phyloP scores from a whole-genome alignment of 2,329 filamentous ascomycete species.

The Thelonectria rubi region DNA sequence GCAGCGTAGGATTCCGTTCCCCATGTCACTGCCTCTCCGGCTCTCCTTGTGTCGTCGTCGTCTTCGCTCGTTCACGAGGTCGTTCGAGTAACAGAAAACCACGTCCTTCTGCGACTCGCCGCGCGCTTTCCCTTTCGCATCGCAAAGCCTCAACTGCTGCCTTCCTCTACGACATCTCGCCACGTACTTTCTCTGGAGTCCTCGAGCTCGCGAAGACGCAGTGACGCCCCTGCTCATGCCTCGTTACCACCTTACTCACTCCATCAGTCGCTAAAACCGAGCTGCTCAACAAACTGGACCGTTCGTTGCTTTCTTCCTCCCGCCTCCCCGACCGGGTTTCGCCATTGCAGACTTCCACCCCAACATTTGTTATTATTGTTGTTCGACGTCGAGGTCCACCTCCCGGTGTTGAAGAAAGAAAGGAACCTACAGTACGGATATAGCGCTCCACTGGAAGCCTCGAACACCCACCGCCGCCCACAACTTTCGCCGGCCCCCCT shows the following conservation, averaged over 20 bases:
- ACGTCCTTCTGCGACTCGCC: neutral
- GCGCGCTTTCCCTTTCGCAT: neutral
- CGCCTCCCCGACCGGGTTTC: neutral
- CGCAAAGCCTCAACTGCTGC: neutral
- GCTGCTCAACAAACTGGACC: neutral
- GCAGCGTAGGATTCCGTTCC: conserved; percentile 22
- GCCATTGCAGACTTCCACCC: neutral
- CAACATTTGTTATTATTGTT: neutral
- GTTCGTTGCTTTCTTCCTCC: neutral
- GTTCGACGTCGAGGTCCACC: conserved; percentile 3
- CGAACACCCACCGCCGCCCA: conserved; percentile 4
- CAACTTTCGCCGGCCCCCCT: conserved; percentile 1
- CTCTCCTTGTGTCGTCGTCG: neutral
- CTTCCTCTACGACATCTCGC: neutral
- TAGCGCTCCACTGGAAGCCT: conserved; percentile 16
- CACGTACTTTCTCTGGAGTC: neutral
- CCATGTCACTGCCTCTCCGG: conserved; percentile 8
- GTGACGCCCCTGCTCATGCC: neutral
- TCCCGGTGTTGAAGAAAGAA: neutral
- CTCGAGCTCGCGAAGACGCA: neutral
- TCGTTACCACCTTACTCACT: neutral
- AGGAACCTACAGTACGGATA: conserved; percentile 17
- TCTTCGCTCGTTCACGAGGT: conserved; percentile 1
- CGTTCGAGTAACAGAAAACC: conserved; percentile 2
- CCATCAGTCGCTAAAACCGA: too few relatives aligned